Percentiles rank a stretch among this genome's conserved stretches.
Conservation (phyloP, 2,329 filamentous ascomycete genomes). For the Pyrenophora seminiperda region DNA sequence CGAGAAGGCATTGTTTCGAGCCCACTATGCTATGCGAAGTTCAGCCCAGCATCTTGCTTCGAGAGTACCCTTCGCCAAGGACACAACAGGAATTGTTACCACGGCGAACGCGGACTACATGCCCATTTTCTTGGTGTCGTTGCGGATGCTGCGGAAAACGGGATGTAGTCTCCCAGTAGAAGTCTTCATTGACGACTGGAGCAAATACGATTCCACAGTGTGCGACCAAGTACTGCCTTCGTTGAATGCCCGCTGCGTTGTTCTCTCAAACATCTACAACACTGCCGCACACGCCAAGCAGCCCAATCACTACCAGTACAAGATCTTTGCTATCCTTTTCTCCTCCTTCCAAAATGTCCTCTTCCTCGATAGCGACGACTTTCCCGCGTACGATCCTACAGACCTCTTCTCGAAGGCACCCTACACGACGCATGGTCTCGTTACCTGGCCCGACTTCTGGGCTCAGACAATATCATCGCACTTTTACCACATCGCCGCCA, state of each 20-base stretch:
- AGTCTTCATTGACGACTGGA: slow-evolving; percentile 47
- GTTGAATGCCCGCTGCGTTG: slow-evolving; percentile 49
- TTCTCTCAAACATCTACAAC: slow-evolving; percentile 36
- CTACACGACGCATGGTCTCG: slow-evolving; percentile 58
- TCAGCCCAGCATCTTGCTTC: slow-evolving; percentile 27
- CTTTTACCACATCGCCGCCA: slow-evolving; percentile 54
- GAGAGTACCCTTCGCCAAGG: slow-evolving; percentile 46
- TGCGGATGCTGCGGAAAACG: slow-evolving; percentile 59
- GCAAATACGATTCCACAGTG: slow-evolving; percentile 47
- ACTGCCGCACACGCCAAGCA: slow-evolving; percentile 16
- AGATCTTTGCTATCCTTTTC: slow-evolving; percentile 62
- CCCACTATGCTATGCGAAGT: slow-evolving; percentile 31
- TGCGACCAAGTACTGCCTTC: slow-evolving; percentile 48
- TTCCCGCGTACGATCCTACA: slow-evolving; percentile 55
- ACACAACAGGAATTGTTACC: slow-evolving; percentile 57
- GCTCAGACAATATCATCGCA: slow-evolving; percentile 49
- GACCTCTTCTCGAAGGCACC: slow-evolving; percentile 58
- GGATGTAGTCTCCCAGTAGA: slow-evolving; percentile 58
- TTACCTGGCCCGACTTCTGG: slow-evolving; percentile 65
- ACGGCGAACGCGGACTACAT: slow-evolving; percentile 56
- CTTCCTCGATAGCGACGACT: slow-evolving; percentile 64
- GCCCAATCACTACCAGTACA: slow-evolving; percentile 56
- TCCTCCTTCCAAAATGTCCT: slow-evolving; percentile 64
- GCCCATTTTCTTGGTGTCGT: slow-evolving; percentile 56
- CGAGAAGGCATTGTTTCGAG: slow-evolving; percentile 24